phyloP scores from a whole-genome alignment of 164 flowering plant genomes.

The Kalanchoe fedtschenkoi region DNA sequence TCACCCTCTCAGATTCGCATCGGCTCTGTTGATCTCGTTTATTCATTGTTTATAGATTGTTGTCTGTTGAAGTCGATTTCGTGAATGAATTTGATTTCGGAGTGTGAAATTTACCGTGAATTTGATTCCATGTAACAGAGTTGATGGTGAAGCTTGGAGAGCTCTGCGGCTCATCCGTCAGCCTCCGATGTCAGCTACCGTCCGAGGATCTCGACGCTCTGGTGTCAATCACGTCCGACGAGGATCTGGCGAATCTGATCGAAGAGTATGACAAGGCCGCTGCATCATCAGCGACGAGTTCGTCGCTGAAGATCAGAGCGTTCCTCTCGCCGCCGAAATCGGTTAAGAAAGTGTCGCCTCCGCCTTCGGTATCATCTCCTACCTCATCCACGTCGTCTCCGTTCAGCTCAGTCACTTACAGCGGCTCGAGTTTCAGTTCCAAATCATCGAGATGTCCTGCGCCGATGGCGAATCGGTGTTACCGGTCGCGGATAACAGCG shows the following conservation, averaged over 20 bases:
- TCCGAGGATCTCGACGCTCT: constrained; percentile 80
- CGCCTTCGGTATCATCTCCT: constrained; percentile 19
- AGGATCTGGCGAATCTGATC: constrained; percentile 71
- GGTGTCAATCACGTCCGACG: constrained; percentile 73
- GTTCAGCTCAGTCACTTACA: not conserved
- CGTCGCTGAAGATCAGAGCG: constrained; percentile 65
- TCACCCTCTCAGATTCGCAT: not conserved
- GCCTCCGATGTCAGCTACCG: constrained; percentile 75
- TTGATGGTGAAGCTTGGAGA: constrained; percentile 62
- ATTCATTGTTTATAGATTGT: not conserved
- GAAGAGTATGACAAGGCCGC: constrained; percentile 72
- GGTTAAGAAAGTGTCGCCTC: constrained; percentile 25
- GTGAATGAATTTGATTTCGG: not conserved
- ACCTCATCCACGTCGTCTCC: constrained; percentile 14
- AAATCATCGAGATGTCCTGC: not conserved
- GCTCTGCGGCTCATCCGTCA: constrained; percentile 58
- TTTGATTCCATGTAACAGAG: constrained; percentile 34
- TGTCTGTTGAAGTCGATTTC: constrained; percentile 6
- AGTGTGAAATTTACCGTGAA: not conserved
- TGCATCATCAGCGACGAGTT: constrained; percentile 7
- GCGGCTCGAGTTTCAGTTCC: not conserved
- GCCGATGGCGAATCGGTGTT: constrained; percentile 9
- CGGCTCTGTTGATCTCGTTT: not conserved
- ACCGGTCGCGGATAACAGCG: constrained; percentile 18
- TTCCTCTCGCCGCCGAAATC: constrained; percentile 51